Evolutionary conservation across 2,329 filamentous ascomycete species (phyloP).

Genomic region (Venturia aucupariae): DNA sequence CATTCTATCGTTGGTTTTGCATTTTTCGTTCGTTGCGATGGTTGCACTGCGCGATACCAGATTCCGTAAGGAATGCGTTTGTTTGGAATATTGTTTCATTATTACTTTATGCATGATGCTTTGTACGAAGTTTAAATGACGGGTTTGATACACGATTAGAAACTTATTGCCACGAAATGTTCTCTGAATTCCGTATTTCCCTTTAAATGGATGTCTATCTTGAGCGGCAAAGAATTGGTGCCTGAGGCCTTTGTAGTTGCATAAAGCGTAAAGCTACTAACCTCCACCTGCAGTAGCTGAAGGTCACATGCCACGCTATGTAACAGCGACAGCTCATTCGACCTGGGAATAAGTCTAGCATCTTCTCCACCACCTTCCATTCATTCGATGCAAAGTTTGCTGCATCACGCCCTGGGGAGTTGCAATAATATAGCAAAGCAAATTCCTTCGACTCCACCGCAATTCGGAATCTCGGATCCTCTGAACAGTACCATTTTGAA

Average conservation of each 20-base stretch:
- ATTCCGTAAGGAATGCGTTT: not conserved
- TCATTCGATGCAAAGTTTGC: not conserved
- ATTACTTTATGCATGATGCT: not conserved
- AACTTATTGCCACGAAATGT: no score
- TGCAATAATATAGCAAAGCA: not conserved
- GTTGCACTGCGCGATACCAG: not conserved
- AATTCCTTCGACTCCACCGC: not conserved
- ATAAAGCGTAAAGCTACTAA: no score
- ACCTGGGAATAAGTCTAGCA: not conserved
- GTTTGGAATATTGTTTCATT: slow-evolving; percentile 1
- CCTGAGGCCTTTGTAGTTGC: no score
- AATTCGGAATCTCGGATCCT: not conserved
- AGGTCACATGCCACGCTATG: not conserved
- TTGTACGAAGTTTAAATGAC: not conserved
- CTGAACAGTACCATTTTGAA: not conserved
- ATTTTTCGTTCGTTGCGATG: not conserved
- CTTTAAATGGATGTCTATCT: no score
- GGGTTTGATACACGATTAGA: not conserved
- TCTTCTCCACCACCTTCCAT: not conserved
- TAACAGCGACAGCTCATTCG: not conserved
- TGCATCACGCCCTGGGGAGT: not conserved
- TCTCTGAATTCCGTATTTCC: no score
- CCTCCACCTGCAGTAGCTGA: no score
- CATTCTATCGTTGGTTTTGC: not conserved
- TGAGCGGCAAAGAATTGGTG: no score